Evolutionary conservation across 2,329 filamentous ascomycete species (phyloP), one percentile per base, ranked within the genome.

Genomic region (Polychaeton citri): DNA sequence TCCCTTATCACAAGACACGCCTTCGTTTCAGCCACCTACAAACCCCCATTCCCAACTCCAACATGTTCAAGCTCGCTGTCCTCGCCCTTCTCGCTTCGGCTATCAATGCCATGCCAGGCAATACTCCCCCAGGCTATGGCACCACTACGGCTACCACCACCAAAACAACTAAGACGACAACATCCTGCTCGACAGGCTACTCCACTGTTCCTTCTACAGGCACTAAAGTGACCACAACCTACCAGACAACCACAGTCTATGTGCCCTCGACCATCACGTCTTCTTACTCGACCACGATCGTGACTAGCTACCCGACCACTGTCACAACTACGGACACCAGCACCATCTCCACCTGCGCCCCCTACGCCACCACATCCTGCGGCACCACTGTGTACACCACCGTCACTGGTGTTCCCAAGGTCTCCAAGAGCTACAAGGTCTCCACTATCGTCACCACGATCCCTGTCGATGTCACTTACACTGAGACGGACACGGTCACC

Each of bases 221-320:
- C 24, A 28, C 24, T 15, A 28, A 28, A 15, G 15, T 15, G 24
- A 12, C 24, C 3, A 28, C 24, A 15, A 28, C 24, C 24, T 28
- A 28, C 24, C 12, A 28, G 12, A 28, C 24, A 10, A 28, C 24
- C 5, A 15, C 15, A 3, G 24, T 28, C 12, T 28, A 28, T 15
- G 24, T 28, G 24, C 65, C 66, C 16, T 61, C 47, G 1, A 54
- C 47, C 41, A 66, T 53, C 4, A 66, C 42, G 47, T 74, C 66
- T 1, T 63, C 59, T 48, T 74, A 69, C 37, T 64, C 59, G 13
- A 75, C 24, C 5, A 28, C 24, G 12, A 28, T 28, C 24, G 15
- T 15, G 12, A 28, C 12, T 10, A 4, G 12, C 24, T 15, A 4
- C 4, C 24, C 24, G 7, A 28, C 24, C 24, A 28, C 24, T 5